These are phyloP conservation scores for Botrytis cinerea DNA, from an alignment of 2,329 filamentous ascomycete genomes.

Conservation along the genomic window DNA sequence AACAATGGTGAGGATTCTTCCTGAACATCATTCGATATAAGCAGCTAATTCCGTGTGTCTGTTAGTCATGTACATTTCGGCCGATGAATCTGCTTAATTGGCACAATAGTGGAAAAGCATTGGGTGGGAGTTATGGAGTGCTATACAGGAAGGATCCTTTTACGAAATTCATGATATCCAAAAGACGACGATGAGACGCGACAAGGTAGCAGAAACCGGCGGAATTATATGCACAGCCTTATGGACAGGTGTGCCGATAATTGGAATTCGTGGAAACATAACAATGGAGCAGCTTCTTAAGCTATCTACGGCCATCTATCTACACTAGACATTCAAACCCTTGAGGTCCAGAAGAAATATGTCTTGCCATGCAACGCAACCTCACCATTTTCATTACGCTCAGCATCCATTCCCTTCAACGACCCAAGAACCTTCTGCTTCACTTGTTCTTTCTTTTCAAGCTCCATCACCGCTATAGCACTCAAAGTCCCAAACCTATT, in stretches of 20 bases:
- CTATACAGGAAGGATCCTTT: slow-evolving; percentile 22
- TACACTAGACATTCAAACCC: slow-evolving; percentile 40
- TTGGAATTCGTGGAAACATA: slow-evolving; percentile 32
- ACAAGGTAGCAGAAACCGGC: background rate
- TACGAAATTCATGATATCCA: slow-evolving; percentile 30
- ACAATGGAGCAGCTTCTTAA: background rate
- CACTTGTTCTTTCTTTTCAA: slow-evolving; percentile 51
- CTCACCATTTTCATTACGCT: slow-evolving; percentile 62
- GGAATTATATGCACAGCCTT: background rate
- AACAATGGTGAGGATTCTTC: slow-evolving; percentile 73
- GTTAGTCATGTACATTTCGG: slow-evolving; percentile 43
- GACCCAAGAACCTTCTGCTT: slow-evolving; percentile 55
- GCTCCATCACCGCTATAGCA: slow-evolving; percentile 62
- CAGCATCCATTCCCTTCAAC: slow-evolving; percentile 54
- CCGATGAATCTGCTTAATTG: slow-evolving; percentile 33
- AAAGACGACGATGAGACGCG: slow-evolving; percentile 11
- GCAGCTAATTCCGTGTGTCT: slow-evolving; percentile 22
- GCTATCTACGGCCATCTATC: slow-evolving; percentile 10
- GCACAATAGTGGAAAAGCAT: slow-evolving; percentile 21
- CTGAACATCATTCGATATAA: background rate
- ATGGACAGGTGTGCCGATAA: slow-evolving; percentile 42
- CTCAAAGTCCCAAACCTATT: slow-evolving; percentile 65
- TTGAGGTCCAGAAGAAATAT: slow-evolving; percentile 62
- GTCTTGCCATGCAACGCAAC: slow-evolving; percentile 66
- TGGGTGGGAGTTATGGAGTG: slow-evolving; percentile 25